A percentile compares a stretch with the other conserved stretches of the same genome.
These are phyloP conservation scores for Kodamaea sagamina DNA, from an alignment of 805 yeast species.

Conservation along the genomic window DNA sequence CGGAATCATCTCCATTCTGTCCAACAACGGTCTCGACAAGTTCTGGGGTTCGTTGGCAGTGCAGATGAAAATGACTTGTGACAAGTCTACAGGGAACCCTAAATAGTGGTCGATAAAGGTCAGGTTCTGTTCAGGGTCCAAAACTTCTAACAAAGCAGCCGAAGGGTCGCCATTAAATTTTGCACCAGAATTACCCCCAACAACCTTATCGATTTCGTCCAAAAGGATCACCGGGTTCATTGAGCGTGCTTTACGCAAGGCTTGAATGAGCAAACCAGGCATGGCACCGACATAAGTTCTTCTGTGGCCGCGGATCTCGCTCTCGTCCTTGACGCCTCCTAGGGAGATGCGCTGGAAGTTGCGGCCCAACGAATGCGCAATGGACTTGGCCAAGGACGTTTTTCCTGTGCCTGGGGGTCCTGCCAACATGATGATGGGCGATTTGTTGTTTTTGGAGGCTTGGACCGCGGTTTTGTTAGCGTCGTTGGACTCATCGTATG, in stretches of 20 bases:
- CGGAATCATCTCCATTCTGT: constrained; percentile 80
- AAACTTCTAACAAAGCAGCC: constrained; percentile 82
- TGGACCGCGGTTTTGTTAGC: constrained; percentile 15
- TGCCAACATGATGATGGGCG: constrained; percentile 78
- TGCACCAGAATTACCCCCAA: constrained; percentile 50
- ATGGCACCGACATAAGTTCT: constrained; percentile 90
- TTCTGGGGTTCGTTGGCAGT: constrained; percentile 79
- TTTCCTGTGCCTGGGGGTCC: constrained; percentile 97
- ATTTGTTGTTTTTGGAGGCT: constrained; percentile 41
- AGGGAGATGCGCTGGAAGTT: constrained; percentile 77
- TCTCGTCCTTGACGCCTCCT: constrained; percentile 88
- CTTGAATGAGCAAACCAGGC: constrained; percentile 83
- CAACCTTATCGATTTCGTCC: constrained; percentile 83
- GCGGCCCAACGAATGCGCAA: constrained; percentile 72
- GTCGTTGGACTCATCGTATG: constrained; percentile 18
- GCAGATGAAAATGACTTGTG: constrained; percentile 79
- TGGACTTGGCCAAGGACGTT: constrained; percentile 80
- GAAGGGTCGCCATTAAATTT: constrained; percentile 81
- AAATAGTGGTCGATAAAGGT: constrained; percentile 79
- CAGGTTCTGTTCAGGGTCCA: constrained; percentile 87
- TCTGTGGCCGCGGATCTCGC: constrained; percentile 88
- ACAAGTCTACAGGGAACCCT: constrained; percentile 82
- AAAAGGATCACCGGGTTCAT: constrained; percentile 82
- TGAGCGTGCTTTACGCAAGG: constrained; percentile 69
- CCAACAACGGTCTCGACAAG: constrained; percentile 74